Base-by-base conservation (phyloP, 2,329 filamentous ascomycete genomes). In the Colletotrichum euphorbiae region DNA sequence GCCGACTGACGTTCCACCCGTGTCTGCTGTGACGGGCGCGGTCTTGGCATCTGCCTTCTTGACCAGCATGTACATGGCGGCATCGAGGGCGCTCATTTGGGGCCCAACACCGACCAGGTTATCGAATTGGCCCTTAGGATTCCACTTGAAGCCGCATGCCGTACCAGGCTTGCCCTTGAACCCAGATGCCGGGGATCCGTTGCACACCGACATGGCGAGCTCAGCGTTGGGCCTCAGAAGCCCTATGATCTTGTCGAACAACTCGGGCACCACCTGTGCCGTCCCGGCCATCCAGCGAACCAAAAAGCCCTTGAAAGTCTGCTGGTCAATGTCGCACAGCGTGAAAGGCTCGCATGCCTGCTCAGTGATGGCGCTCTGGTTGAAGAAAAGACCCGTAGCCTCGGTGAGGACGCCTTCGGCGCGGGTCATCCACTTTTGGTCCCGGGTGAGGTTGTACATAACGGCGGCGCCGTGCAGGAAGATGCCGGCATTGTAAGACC, bases 251-350 rank as follows among this genome's bases (percentile, higher is more conserved):
- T 75, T 78, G 55, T 82, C 77, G 67, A 78, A 80, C 1, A 84
- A 86, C 70, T 83, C 81, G 1, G 88, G 85, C 1, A 85, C 87
- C 73, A 90, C 75, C 75, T 86, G 83, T 6, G 83, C 78, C 2
- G 87, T 85, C 17, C 80, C 80, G 1, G 87, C 84, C 75, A 90
- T 78, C 87, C 90, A 94, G 50, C 91, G 89, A 28, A 87, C 79
- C 28, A 93, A 82, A 77, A 93, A 93, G 11, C 90, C 91, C 80
- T 94, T 94, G 87, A 93, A 94, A 54, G 85, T 89, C 73, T 86
- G 85, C 80, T 93, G 90, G 77, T 94, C 91, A 70, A 84, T 84
- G 79, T 93, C 87, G 83, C 92, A 94, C 28, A 81, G 82, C 62
- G 80, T 79, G 65, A 78, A 78, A 7, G 77, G 79, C 80, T 94